Evolutionary conservation across 2,329 filamentous ascomycete genomes (phyloP), one percentile per base, ranked within the genome.

Genomic region (Aspergillus vadensis): DNA sequence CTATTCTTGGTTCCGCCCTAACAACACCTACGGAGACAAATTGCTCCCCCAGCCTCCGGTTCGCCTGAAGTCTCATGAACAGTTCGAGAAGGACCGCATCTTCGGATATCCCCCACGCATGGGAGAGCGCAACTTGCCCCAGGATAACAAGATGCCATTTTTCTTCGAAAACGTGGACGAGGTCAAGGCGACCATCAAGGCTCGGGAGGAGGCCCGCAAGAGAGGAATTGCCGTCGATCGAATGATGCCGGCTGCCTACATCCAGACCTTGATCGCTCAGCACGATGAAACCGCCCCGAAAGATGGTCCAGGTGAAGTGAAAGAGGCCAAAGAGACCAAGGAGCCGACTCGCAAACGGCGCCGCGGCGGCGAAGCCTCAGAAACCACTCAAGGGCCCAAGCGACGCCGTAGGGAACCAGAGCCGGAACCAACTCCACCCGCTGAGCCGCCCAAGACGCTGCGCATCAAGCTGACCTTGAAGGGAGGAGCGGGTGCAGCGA

Each of bases 31-130:
- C 55, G 66, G 68, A 15, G 65, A 70, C 44, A 55, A 66, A 2
- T 48, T 62, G 15, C 65, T 74, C 12, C 70, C 70, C 5, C 62
- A 58, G 23, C 71, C 72, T 6, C 70, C 70, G 7, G 44, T 67
- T 10, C 66, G 67, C 5, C 44, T 74, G 23, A 73, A 67, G 43
- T 69, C 72, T 8, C 48, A 62, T 2, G 66, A 68, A 9, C 72
- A 74, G 54, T 55, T 66, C 15, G 67, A 70, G 25, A 69, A 66
- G 23, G 72, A 75, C 55, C 64, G 65, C n/a, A 66, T 72, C 12
- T 73, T 70, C 38, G 71, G 72, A 1, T 75, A 69, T 57, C 72
- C 72, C 14, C 72, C 72, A 5, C 67, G 54, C 12, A 68, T 71
- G 23, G 71, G 72, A 5, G 63, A 72, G 52, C 71, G 70, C 8